Conservation (phyloP, 2,329 filamentous ascomycete species). For the Apiospora hydei region DNA sequence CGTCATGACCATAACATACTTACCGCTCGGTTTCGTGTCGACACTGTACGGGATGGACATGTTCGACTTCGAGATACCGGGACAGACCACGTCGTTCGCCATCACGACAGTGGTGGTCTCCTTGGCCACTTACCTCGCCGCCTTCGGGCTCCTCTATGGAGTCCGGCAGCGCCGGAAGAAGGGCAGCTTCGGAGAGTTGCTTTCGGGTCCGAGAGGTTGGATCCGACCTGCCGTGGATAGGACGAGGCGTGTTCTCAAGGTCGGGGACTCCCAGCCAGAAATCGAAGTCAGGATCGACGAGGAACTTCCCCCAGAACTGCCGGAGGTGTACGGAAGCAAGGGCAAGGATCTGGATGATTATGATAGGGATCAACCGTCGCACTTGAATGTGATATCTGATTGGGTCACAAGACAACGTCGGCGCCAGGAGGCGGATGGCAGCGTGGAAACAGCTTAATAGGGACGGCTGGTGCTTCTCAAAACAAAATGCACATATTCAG, state of each 20-base stretch:
- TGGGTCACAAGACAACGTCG: not conserved
- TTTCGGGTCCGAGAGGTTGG: not conserved
- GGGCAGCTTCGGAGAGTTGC: not conserved
- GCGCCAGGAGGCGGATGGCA: not conserved
- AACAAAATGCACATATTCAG: too few relatives aligned
- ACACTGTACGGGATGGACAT: not conserved
- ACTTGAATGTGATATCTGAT: not conserved
- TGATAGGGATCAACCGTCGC: not conserved
- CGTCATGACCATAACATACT: not conserved
- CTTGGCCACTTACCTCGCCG: not conserved
- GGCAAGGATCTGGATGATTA: not conserved
- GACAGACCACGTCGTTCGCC: not conserved
- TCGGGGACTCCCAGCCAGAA: not conserved
- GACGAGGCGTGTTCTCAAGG: not conserved
- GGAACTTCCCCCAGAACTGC: not conserved
- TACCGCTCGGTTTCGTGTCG: not conserved
- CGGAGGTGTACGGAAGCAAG: not conserved
- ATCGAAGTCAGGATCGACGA: not conserved
- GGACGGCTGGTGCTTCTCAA: too few relatives aligned
- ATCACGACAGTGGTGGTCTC: not conserved
- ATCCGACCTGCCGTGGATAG: not conserved
- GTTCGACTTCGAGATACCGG: not conserved
- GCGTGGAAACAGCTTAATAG: not conserved
- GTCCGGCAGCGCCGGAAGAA: not conserved
- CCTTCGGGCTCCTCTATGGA: not conserved